Evolutionary conservation across 164 flowering plant species (phyloP).

Genomic region (Aristolochia contorta): DNA sequence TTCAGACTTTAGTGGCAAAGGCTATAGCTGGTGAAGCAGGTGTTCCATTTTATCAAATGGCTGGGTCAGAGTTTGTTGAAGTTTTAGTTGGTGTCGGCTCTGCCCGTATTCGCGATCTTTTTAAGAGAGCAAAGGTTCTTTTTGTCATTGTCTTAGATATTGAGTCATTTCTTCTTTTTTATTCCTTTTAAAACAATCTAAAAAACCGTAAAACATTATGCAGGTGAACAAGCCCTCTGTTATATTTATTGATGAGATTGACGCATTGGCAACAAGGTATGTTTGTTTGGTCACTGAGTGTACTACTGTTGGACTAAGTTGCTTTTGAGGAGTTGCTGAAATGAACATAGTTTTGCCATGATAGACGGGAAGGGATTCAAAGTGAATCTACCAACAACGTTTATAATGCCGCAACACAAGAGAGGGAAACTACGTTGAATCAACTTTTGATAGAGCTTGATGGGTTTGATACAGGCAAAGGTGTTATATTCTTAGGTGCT

Average conservation of each 20-base stretch:
- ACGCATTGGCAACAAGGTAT: constrained; percentile 90
- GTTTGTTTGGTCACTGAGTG: constrained; percentile 1
- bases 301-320: no score
- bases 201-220: constrained; percentile 1
- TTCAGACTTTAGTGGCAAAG: constrained; percentile 94
- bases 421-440: constrained; percentile 93
- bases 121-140: constrained; percentile 80
- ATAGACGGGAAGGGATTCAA: constrained; percentile 82
- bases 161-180: background rate
- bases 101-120: constrained; percentile 92
- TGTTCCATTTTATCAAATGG: constrained; percentile 98
- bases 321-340: background rate
- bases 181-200: background rate
- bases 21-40: constrained; percentile 99
- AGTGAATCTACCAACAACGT: constrained; percentile 46
- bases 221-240: constrained; percentile 98
- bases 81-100: constrained; percentile 98
- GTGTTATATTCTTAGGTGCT: constrained; percentile 94
- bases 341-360: constrained; percentile 9
- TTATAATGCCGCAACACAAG: constrained; percentile 93
- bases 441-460: constrained; percentile 96
- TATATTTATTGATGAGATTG: constrained; percentile 95
- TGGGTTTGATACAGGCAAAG: constrained; percentile 98
- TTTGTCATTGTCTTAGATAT: background rate
- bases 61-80: constrained; percentile 98